Percentiles rank a stretch among this genome's conserved stretches.
phyloP scores from a whole-genome alignment of 495 filamentous ascomycete species.

The Chaetomium cochliodes region DNA sequence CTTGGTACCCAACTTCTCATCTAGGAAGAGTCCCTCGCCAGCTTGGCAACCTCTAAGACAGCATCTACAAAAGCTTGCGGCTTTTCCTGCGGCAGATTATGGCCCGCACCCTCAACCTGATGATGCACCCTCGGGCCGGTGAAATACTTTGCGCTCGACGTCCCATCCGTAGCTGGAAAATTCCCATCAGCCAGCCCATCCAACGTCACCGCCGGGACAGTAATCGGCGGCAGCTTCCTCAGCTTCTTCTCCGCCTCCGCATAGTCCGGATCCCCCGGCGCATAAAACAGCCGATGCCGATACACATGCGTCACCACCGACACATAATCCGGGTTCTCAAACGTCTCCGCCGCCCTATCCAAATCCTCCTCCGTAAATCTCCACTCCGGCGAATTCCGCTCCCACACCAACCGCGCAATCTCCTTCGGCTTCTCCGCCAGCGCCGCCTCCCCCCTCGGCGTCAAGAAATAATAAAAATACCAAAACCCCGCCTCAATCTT shows the following conservation, averaged over 20 bases:
- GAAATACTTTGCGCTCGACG: conserved; percentile 8
- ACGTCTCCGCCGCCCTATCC: neutral
- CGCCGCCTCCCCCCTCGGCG: conserved; percentile 1
- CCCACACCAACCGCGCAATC: neutral
- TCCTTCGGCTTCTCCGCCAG: neutral
- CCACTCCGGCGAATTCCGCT: neutral
- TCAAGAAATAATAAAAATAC: conserved; percentile 10
- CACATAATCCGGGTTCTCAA: conserved; percentile 2
- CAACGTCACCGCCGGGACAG: conserved; percentile 3
- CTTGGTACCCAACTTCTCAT: neutral
- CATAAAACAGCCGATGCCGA: neutral
- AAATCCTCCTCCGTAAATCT: neutral
- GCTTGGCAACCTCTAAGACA: conserved; percentile 1
- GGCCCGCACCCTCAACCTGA: neutral
- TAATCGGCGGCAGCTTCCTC: neutral
- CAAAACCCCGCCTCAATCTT: conserved; percentile 2
- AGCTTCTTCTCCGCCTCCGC: neutral
- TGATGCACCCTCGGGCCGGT: conserved; percentile 6
- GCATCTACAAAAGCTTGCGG: conserved; percentile 10
- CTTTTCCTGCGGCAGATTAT: conserved; percentile 8
- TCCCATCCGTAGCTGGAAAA: neutral
- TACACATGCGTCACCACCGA: neutral
- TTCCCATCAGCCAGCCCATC: conserved; percentile 2
- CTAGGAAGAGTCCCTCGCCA: neutral
- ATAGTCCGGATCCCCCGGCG: conserved; percentile 2